A percentile compares a stretch with the other conserved stretches of the same genome.
These are phyloP conservation scores for Hemileia vastatrix DNA, from an alignment of 1,284 basidiomycete genomes.

Conservation along the genomic window DNA sequence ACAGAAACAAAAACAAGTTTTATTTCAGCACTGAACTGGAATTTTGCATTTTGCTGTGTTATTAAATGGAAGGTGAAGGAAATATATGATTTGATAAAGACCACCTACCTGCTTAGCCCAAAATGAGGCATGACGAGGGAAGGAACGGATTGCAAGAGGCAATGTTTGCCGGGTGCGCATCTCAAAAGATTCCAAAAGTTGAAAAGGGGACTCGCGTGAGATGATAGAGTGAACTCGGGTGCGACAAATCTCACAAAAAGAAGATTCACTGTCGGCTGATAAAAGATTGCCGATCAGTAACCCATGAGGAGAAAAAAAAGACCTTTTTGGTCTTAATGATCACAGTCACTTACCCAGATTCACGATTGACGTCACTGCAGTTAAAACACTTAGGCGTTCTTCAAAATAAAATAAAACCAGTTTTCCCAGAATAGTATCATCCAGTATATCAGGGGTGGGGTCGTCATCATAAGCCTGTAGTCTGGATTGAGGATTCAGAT, in stretches of 20 bases:
- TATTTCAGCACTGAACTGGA: not conserved
- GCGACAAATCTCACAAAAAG: slow-evolving; percentile 11
- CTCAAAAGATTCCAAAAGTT: slow-evolving; percentile 8
- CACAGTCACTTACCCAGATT: slow-evolving; percentile 5
- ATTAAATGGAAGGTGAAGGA: too few species aligned
- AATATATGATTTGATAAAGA: not conserved
- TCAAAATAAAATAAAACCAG: slow-evolving; percentile 20
- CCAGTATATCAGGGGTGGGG: slow-evolving; percentile 5
- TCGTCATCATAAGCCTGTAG: not conserved
- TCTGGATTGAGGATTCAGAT: not conserved
- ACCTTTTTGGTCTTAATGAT: not conserved
- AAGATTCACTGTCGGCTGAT: slow-evolving; percentile 17
- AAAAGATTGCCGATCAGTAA: not conserved
- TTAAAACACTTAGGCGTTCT: slow-evolving; percentile 16
- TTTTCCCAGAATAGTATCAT: slow-evolving; percentile 3
- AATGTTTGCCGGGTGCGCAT: slow-evolving; percentile 14
- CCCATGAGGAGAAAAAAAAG: not conserved
- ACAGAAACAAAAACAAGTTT: not conserved
- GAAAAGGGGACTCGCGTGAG: slow-evolving; percentile 8
- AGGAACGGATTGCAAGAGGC: slow-evolving; percentile 5
- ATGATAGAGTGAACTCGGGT: slow-evolving; percentile 14
- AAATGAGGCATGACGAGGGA: slow-evolving; percentile 14
- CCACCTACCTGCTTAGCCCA: slow-evolving; percentile 20
- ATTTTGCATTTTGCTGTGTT: too few species aligned
- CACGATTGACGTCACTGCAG: slow-evolving; percentile 11